Evolutionary conservation across 2,329 filamentous ascomycete species (phyloP), one percentile per base, ranked within the genome.

Genomic region (Colletotrichum sp.): DNA sequence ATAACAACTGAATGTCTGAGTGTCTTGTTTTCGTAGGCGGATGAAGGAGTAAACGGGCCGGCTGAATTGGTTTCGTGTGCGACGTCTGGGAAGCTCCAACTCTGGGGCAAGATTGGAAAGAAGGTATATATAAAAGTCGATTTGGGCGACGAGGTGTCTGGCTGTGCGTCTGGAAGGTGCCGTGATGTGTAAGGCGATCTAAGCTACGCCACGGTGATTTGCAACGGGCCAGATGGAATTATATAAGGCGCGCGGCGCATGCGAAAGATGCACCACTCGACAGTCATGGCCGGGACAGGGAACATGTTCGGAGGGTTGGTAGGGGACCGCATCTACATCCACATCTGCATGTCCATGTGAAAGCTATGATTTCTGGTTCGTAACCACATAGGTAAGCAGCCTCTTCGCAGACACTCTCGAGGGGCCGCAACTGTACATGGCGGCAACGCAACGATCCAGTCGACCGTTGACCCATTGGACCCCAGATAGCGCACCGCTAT

Each of bases 331-430:
- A 62, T 69, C 68, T 34, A 55, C 55, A 66, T 34, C 44, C 52
- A 67, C 55, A 65, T 21, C 57, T 44, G 62, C 52, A 68, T 68
- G 55, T 44, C 21, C 63, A 76, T 76, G 73, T 39, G 59, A 72
- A 66, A 72, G 69, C 69, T 63, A 57, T 55, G 13, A 59, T 36
- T 55, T 68, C 57, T 73, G 74, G 70, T 73, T 69, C 57, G 49
- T 68, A 67, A 72, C 30, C 71, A 75, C 59, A 68, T 71, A 73
- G 64, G 74, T 76, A 76, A 76, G 74, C 74, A 76, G 72, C 57
- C 65, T 65, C 39, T 24, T 69, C 69, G 59, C 57, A 73, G 69
- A 72, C 64, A 26, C 49, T 52, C 52, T 69, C 59, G 24, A 49
- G 57, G 57, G 57, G 49, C 59, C 34, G 34, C 74, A 26, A 69